Evolutionary conservation across 2,329 filamentous ascomycete genomes (phyloP).

Genomic region (Penicillium sp.): DNA sequence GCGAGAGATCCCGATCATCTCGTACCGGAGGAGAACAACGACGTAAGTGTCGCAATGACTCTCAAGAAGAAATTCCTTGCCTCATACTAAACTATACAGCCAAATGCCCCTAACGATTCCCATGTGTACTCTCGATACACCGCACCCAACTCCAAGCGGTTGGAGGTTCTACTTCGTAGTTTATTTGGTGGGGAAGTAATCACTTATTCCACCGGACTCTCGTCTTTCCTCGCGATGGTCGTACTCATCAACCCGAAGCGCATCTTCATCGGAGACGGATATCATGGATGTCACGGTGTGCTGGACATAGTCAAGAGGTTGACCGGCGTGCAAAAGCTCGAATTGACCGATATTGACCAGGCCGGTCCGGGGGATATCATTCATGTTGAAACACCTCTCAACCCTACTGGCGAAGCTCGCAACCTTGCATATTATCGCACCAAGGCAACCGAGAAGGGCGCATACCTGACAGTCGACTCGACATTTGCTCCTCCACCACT

Average conservation of each 20-base stretch:
- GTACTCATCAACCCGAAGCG: constrained; percentile 78
- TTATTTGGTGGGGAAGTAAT: constrained; percentile 17
- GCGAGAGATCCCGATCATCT: constrained; percentile 11
- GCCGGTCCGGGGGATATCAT: constrained; percentile 72
- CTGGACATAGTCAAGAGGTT: constrained; percentile 74
- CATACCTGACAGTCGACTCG: constrained; percentile 78
- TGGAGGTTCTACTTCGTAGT: constrained; percentile 10
- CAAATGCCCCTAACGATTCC: constrained; percentile 12
- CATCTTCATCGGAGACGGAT: constrained; percentile 80
- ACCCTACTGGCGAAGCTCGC: constrained; percentile 80
- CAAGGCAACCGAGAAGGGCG: constrained; percentile 66
- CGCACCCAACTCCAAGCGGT: constrained; percentile 13
- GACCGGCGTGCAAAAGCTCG: constrained; percentile 71
- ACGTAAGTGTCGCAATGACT: constrained; percentile 3
- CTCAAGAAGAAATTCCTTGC: neutral
- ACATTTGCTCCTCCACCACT: constrained; percentile 89
- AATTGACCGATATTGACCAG: constrained; percentile 68
- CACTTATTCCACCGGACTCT: constrained; percentile 81
- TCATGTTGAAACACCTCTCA: constrained; percentile 88
- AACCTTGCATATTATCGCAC: constrained; percentile 71
- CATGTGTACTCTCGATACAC: constrained; percentile 18
- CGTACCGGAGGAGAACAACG: constrained; percentile 15
- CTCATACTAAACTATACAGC: neutral
- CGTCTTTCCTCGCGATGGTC: constrained; percentile 84
- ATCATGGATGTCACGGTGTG: constrained; percentile 91